A percentile compares a stretch with the other conserved stretches of the same genome.
These are phyloP conservation scores for Euptelea pleiosperma DNA, from an alignment of 164 flowering plant species.

Conservation along the genomic window DNA sequence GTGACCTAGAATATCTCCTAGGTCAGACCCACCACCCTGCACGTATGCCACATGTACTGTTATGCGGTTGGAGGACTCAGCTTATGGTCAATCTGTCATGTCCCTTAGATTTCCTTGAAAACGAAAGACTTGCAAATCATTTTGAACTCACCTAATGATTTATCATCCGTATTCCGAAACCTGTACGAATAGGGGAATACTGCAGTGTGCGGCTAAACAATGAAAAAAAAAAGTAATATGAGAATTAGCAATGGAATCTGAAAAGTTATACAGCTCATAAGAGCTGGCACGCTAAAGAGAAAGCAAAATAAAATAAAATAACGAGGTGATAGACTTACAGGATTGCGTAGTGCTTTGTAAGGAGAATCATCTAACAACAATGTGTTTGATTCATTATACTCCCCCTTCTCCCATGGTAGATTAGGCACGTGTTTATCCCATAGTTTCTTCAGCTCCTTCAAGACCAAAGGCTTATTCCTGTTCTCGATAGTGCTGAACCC, in stretches of 20 bases:
- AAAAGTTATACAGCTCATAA: neutral
- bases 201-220: constrained; percentile 57
- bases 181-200: constrained; percentile 66
- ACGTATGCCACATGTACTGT: neutral
- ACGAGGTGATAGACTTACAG: constrained; percentile 47
- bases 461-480: constrained; percentile 57
- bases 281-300: neutral
- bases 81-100: neutral
- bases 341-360: constrained; percentile 82
- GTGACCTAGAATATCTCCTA: too few relatives aligned
- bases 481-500: constrained; percentile 55
- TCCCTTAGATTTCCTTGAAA: neutral
- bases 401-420: constrained; percentile 75
- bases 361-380: constrained; percentile 92
- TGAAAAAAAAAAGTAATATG: neutral
- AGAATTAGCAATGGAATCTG: neutral
- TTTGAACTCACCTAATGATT: constrained; percentile 60
- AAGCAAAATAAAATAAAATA: neutral
- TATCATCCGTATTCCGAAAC: constrained; percentile 40
- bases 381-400: constrained; percentile 72
- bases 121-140: neutral
- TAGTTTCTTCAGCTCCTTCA: constrained; percentile 67
- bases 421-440: constrained; percentile 60
- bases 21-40: too few relatives aligned
- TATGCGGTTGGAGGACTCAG: neutral